These are phyloP conservation scores for Cladosporium sp. DNA, from an alignment of 2,329 filamentous ascomycete genomes.

Conservation along the genomic window DNA sequence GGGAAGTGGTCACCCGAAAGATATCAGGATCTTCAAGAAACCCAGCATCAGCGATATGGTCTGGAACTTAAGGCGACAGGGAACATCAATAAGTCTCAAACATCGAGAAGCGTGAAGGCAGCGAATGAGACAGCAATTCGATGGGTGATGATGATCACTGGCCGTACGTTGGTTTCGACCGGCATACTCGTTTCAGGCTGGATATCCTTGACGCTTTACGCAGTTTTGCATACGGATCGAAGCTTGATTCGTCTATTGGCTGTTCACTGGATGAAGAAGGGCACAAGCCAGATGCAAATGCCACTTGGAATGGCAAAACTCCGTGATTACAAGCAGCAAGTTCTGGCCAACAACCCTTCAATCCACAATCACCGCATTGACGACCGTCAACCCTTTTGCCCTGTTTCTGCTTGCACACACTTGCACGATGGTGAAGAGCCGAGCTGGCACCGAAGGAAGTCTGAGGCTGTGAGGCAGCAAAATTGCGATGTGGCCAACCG, in stretches of 20 bases:
- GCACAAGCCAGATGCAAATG: too few relatives aligned
- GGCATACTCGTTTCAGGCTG: background rate
- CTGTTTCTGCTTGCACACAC: background rate
- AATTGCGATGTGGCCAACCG: constrained; percentile 7
- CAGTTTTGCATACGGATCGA: background rate
- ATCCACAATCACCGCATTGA: constrained; percentile 1
- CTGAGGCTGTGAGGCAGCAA: constrained; percentile 11
- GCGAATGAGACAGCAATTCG: constrained; percentile 1
- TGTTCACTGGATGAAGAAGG: background rate
- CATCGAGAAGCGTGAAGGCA: constrained; percentile 8
- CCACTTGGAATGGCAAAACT: background rate
- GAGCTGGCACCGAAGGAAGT: constrained; percentile 8
- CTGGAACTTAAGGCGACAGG: background rate
- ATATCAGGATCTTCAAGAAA: constrained; percentile 5
- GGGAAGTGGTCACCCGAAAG: background rate
- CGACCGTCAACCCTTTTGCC: background rate
- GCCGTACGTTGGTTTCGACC: background rate
- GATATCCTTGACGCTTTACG: background rate
- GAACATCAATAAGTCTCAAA: background rate
- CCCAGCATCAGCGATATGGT: background rate
- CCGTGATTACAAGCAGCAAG: constrained; percentile 3
- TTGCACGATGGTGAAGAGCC: constrained; percentile 3
- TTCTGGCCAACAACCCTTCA: constrained; percentile 2
- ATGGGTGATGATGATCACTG: background rate
- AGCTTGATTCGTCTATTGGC: background rate